These are phyloP conservation scores for Hevea brasiliensis DNA, from an alignment of 345 rosid species.

Conservation along the genomic window DNA sequence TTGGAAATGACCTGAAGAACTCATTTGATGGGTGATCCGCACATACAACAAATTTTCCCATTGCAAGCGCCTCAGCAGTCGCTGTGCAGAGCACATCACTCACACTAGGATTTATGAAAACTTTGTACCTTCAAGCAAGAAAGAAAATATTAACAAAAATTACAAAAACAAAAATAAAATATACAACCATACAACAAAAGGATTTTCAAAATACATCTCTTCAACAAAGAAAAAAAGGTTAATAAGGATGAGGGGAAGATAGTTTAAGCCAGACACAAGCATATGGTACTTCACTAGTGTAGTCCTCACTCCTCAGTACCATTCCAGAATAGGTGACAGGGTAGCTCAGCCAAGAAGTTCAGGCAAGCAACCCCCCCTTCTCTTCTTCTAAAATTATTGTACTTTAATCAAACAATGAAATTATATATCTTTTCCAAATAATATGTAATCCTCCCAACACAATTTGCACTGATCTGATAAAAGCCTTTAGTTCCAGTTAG, in stretches of 20 bases:
- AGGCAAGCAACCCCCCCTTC: too few relatives aligned
- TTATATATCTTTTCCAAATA: not conserved
- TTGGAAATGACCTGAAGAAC: slow-evolving; percentile 92
- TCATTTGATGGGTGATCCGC: slow-evolving; percentile 98
- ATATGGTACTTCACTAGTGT: not conserved
- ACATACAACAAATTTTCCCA: slow-evolving; percentile 95
- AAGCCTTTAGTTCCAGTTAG: not conserved
- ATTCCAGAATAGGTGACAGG: not conserved
- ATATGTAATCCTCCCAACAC: not conserved
- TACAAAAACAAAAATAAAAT: not conserved
- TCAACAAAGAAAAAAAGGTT: not conserved
- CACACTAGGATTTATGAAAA: slow-evolving; percentile 93
- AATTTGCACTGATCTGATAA: not conserved
- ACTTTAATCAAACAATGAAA: not conserved
- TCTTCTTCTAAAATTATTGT: too few relatives aligned
- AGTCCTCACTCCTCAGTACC: not conserved
- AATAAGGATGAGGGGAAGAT: not conserved
- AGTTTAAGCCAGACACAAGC: not conserved
- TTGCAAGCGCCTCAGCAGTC: slow-evolving; percentile 97
- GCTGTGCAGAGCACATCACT: slow-evolving; percentile 98
- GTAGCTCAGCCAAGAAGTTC: not conserved
- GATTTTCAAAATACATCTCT: not conserved
- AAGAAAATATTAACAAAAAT: slow-evolving; percentile 2
- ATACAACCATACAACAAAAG: not conserved
- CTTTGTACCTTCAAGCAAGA: slow-evolving; percentile 79